Percentiles rank a stretch among this genome's conserved stretches.
Conservation (phyloP, 2,329 filamentous ascomycete genomes). For the Rutstroemia sydowiana region DNA sequence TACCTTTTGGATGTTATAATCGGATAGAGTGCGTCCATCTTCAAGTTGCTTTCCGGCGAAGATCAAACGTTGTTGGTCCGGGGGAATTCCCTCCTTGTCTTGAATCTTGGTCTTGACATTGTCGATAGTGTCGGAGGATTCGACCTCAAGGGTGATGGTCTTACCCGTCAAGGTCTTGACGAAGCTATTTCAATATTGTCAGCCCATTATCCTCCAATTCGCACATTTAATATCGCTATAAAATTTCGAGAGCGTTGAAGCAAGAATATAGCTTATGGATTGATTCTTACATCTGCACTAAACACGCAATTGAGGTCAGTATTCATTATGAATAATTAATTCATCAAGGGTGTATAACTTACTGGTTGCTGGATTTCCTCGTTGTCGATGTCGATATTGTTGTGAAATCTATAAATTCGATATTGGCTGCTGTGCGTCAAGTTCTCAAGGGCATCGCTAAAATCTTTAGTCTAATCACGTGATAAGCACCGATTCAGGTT, state of each 20-base stretch:
- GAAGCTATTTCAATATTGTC: constrained; percentile 57
- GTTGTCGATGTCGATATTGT: constrained; percentile 21
- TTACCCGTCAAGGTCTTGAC: constrained; percentile 99
- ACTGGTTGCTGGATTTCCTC: constrained; percentile 42
- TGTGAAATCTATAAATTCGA: constrained; percentile 14
- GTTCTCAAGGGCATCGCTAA: background rate
- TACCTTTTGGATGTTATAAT: constrained; percentile 99
- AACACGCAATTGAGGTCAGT: constrained; percentile 31
- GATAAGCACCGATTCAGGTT: background rate
- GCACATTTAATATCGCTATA: background rate
- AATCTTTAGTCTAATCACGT: background rate
- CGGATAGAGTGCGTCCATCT: constrained; percentile 91
- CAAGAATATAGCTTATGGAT: constrained; percentile 24
- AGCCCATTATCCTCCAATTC: constrained; percentile 14
- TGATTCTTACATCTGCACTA: constrained; percentile 81
- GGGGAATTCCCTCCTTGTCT: constrained; percentile 98
- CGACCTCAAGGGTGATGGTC: constrained; percentile 99
- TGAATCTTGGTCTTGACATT: constrained; percentile 99
- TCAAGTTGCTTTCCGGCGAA: constrained; percentile 99
- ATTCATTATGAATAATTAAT: background rate
- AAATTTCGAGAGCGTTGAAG: constrained; percentile 11
- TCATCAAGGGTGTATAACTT: constrained; percentile 32
- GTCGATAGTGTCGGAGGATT: constrained; percentile 98
- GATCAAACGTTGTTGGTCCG: constrained; percentile 97
- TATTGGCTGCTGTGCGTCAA: background rate